These are phyloP conservation scores for Xylariaceae sp. DNA, from an alignment of 2,329 filamentous ascomycete genomes.

Conservation along the genomic window DNA sequence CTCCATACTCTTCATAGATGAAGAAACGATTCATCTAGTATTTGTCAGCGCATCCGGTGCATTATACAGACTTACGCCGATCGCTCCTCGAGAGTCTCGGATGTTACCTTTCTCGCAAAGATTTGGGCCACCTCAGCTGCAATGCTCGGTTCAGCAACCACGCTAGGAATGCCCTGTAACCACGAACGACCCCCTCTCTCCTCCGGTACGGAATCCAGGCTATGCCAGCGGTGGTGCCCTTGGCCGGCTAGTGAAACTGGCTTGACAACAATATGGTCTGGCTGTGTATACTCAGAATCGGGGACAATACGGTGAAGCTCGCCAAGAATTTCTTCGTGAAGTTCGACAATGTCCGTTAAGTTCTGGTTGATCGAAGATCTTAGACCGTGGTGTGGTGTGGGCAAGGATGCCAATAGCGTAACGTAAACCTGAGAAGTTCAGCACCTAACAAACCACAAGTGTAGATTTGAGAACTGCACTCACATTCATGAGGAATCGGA, in stretches of 20 bases:
- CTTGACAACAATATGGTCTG: constrained; percentile 30
- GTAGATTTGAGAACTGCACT: constrained; percentile 27
- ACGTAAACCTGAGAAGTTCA: constrained; percentile 58
- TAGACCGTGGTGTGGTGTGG: constrained; percentile 57
- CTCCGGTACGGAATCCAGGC: constrained; percentile 43
- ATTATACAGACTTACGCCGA: constrained; percentile 7
- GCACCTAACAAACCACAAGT: neutral
- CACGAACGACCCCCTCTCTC: constrained; percentile 36
- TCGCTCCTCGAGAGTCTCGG: constrained; percentile 1
- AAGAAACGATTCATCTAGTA: constrained; percentile 72
- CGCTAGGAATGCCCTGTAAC: constrained; percentile 44
- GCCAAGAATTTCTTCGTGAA: constrained; percentile 76
- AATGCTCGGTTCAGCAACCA: constrained; percentile 54
- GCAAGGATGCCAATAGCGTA: constrained; percentile 67
- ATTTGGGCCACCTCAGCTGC: constrained; percentile 57
- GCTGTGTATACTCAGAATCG: constrained; percentile 56
- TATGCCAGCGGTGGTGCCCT: constrained; percentile 44
- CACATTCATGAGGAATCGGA: constrained; percentile 83
- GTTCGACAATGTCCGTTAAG: constrained; percentile 69
- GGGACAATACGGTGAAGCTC: constrained; percentile 69
- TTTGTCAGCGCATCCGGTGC: constrained; percentile 2
- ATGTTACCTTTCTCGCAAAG: constrained; percentile 53
- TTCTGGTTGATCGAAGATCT: constrained; percentile 73
- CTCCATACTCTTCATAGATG: constrained; percentile 85
- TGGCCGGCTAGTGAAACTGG: constrained; percentile 21